Base-by-base conservation (phyloP, 305 asterid genomes). In the Striga hermonthica region DNA sequence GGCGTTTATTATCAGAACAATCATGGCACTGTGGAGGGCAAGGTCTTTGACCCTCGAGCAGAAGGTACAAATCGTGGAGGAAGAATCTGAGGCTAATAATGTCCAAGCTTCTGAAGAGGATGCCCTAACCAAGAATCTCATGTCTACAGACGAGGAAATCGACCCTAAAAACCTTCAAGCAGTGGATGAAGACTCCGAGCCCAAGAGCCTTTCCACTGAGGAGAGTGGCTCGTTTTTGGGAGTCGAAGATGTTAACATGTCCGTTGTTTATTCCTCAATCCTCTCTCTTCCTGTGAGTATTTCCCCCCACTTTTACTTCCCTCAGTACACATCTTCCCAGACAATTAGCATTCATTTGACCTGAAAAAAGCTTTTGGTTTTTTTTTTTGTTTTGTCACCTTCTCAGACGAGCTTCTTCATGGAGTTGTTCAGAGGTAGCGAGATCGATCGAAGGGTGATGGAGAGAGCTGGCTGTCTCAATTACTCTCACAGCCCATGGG, bases 11-110 rank as follows among this genome's bases (percentile, higher is more conserved):
- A 34, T 54, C 79, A 92, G 97, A 83, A 90, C 97, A 67, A 86
- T 93, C 77, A 86, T 86, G 95, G 99, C 94, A 45, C 79, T 90
- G 12, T 90, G 99, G 99, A 87, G 70, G 66, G 92, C 97, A 38
- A 81, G 96, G 80, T 87, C 97, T 63, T 78, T 90, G 81, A 88
- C 86, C 62, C 99, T 95, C 4, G 99, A 88, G 80, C 97, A 93
- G 79, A 93, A 90, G 88, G 96, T 80, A 53, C 90, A 73, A 76
- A 81, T 93, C 48, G 83, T 84, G 65, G 99, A 90, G 66, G 91
- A 86, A 70, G 92, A 86, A 82, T 71, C 91, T 36, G 86, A 89
- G 72, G 86, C 78, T 37, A 87, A 67, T 72, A 76, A 60, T 56
- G 83, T 76, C 54, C 91, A 79, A 67, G 69, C 72, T 28, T 68